Evolutionary conservation across 108 stramenopile genomes (phyloP), one percentile per base, ranked within the genome.

Genomic region (Cyclostephanos invisitatus): DNA sequence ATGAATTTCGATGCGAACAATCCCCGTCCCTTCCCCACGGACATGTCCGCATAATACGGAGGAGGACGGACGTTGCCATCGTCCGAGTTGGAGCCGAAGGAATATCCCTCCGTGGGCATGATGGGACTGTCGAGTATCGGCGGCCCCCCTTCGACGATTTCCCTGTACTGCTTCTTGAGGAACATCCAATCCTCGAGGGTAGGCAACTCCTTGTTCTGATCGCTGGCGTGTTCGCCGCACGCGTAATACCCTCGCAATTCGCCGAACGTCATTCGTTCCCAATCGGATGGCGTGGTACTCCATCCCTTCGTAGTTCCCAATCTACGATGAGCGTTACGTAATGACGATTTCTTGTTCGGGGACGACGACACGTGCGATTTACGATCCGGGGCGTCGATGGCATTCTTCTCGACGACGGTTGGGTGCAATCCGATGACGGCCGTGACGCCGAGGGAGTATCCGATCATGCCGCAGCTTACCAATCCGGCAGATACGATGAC

Each of bases 11-110:
- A 46, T 6, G 57, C 40, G 25, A 57, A 69, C 0, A 69, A 28
- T 15, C 59, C 57, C 8, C 47, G 40, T 27, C 59, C 42, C 36
- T 60, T 48, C 6, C 59, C 44, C 28, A 44, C 58, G 5, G 68
- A 55, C 1, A 1, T 25, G 4, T 66, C 25, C 12, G 49, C 65
- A 7, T 42, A 51, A 32, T 51, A 51, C 3, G 65, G 47, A 7
- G 65, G 65, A 0, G 65, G 49, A n/a, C n/a, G n/a, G 37, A 14
- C n/a, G 14, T 17, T 36, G 12, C 5, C 11, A 37, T 59, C 32
- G 5, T 17, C 58, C 12, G 17, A 1, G 5, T 17, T 36, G 2
- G 17, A 1, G 32, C 36, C 28, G 18, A 53, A 24, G 7, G 51
- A 24, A 3, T 61, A 61, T n/a, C 60, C 60, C 37, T 37, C 38